Base-by-base conservation (phyloP, 768 basidiomycete genomes). In the Pleurotus giganteus region DNA sequence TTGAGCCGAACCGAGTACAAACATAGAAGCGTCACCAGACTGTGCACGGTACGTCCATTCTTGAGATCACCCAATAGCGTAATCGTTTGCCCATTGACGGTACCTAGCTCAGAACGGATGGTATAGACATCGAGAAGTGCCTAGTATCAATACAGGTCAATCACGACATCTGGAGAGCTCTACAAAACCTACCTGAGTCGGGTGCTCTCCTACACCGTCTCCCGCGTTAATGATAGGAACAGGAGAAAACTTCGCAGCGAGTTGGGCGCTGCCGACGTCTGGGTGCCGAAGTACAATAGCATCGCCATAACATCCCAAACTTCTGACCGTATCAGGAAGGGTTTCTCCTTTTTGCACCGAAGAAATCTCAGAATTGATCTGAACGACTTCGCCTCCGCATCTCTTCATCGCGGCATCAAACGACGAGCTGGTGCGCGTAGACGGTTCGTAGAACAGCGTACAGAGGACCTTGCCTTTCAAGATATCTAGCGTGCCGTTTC, bases 341-440 rank as follows among this genome's bases (percentile, higher is more conserved):
- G 84, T 88, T 74, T 99, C 97, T 32, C 97, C 97, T 74, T 98
- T 99, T 60, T 80, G 76, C 41, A 97, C 92, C 0, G 94, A 97
- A 3, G 94, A 95, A 1, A 80, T 78, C 51, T 93, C 91, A 2
- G 83, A 82, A 37, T 81, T 81, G 54, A 98, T 81, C 54, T 88
- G 81, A n/a, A 97, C 86, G 34, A 98, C 96, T 63, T 95, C 85
- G 17, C 97, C 97, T 24, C 97, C 97, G 63, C 94, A 94, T 47
- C 97, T 85, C 70, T 97, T 96, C 97, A 98, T 99, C 9, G 97
- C 97, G 2, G 96, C 89, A 66, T 99, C 96, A 64, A 99, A 99
- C 7, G 96, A 98, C 3, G 89, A 81, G 58, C 91, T 94, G 2
- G 97, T 99, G 29, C 97, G 82, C 2, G 97, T 99, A 2, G 94